Evolutionary conservation across 2,329 filamentous ascomycete species (phyloP).

Genomic region (Ophiostoma ips): DNA sequence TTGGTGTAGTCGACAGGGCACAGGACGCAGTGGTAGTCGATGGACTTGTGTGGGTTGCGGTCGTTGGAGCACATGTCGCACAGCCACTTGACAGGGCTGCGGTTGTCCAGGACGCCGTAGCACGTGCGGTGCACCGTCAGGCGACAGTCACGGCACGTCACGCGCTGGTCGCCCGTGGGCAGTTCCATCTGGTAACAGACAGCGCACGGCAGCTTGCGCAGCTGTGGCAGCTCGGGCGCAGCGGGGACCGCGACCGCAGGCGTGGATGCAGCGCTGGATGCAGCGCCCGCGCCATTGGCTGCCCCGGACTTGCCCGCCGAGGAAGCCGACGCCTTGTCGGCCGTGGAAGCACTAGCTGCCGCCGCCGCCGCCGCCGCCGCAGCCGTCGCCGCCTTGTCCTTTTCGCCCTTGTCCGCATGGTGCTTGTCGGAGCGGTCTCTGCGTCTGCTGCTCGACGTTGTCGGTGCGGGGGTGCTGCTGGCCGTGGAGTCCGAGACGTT

Average conservation of each 20-base stretch:
- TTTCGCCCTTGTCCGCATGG: conserved; percentile 40
- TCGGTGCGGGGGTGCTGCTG: conserved; percentile 33
- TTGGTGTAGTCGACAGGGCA: conserved; percentile 74
- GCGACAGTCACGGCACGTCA: conserved; percentile 77
- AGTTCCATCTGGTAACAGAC: conserved; percentile 62
- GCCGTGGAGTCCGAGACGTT: conserved; percentile 33
- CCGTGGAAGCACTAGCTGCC: conserved; percentile 53
- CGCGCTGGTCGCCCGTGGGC: conserved; percentile 53
- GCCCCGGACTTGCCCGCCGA: background rate
- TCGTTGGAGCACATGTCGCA: conserved; percentile 96
- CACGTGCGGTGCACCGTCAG: conserved; percentile 84
- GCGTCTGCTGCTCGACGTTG: conserved; percentile 30
- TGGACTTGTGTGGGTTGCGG: conserved; percentile 81
- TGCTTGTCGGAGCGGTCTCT: conserved; percentile 17
- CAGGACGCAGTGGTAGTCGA: conserved; percentile 83
- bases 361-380: conserved; percentile 39
- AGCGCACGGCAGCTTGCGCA: conserved; percentile 68
- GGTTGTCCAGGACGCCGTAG: conserved; percentile 68
- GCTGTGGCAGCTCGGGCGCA: conserved; percentile 61
- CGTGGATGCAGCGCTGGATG: conserved; percentile 18
- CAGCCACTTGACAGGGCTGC: conserved; percentile 67
- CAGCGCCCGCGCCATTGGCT: background rate
- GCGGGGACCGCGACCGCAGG: conserved; percentile 37
- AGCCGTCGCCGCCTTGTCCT: conserved; percentile 18
- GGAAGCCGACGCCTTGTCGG: background rate